These are phyloP conservation scores for Hygrocybe punicea DNA, from an alignment of 768 basidiomycete genomes.

Conservation along the genomic window DNA sequence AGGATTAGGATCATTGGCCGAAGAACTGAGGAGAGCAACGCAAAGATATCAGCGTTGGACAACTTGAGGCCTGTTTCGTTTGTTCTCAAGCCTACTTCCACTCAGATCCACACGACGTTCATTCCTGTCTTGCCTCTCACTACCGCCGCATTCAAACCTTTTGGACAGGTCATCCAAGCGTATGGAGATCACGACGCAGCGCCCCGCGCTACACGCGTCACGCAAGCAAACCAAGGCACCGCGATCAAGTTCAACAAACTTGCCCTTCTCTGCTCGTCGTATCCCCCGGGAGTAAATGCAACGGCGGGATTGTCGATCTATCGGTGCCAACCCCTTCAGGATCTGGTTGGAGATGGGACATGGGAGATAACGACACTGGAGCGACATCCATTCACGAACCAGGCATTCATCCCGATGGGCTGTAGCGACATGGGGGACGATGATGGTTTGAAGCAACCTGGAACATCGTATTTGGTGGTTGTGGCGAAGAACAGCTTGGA, in stretches of 20 bases:
- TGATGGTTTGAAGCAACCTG: conserved; percentile 48
- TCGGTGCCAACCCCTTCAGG: conserved; percentile 57
- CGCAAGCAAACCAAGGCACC: conserved; percentile 83
- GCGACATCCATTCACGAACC: conserved; percentile 84
- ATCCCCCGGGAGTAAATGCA: conserved; percentile 55
- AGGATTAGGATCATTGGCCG: conserved; percentile 81
- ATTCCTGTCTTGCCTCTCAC: conserved; percentile 71
- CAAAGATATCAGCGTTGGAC: background rate
- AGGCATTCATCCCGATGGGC: conserved; percentile 95
- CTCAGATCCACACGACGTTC: background rate
- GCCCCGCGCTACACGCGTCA: conserved; percentile 67
- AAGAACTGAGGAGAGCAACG: conserved; percentile 24
- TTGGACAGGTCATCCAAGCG: conserved; percentile 89
- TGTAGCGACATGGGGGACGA: conserved; percentile 36
- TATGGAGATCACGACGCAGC: conserved; percentile 65
- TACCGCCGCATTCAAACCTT: conserved; percentile 80
- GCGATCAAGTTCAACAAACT: conserved; percentile 94
- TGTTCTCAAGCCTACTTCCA: background rate
- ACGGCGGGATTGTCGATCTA: conserved; percentile 79
- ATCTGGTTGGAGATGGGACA: conserved; percentile 46
- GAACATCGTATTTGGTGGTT: conserved; percentile 71
- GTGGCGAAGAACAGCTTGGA: conserved; percentile 77
- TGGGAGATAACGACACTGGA: conserved; percentile 75
- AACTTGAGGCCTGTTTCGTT: background rate
- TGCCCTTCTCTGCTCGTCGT: conserved; percentile 62